Conservation (phyloP, 306 rosid species). For the Neltuma alba region DNA sequence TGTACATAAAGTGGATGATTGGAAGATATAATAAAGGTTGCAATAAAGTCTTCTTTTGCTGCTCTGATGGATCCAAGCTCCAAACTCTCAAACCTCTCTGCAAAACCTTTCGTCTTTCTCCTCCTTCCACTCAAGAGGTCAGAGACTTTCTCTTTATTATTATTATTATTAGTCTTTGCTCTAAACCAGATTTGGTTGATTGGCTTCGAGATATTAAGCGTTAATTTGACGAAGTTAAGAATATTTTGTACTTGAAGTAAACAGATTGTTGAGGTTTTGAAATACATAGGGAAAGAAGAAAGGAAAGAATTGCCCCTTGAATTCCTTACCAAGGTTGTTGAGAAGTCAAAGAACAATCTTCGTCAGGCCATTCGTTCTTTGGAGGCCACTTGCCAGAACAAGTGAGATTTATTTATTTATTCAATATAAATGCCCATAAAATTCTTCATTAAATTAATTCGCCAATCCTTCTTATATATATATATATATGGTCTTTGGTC, state of each 20-base stretch:
- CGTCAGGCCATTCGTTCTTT: conserved; percentile 85
- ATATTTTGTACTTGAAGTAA: background rate
- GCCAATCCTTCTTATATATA: background rate
- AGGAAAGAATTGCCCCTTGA: conserved; percentile 49
- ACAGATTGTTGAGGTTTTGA: conserved; percentile 69
- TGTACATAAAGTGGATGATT: conserved; percentile 76
- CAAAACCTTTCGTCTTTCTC: conserved; percentile 58
- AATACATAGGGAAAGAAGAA: conserved; percentile 57
- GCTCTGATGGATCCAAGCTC: conserved; percentile 77
- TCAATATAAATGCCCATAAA: background rate
- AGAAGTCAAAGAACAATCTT: conserved; percentile 63
- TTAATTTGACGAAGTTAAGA: background rate
- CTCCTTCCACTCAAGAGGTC: conserved; percentile 78
- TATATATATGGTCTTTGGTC: too few relatives aligned
- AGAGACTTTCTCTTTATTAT: background rate
- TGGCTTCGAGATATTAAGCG: background rate
- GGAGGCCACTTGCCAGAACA: conserved; percentile 72
- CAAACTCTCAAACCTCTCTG: conserved; percentile 63
- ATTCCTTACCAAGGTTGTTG: conserved; percentile 52
- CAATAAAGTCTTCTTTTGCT: conserved; percentile 81
- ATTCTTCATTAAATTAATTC: background rate
- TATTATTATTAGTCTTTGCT: background rate
- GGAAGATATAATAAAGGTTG: conserved; percentile 69
- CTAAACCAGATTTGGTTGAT: background rate
- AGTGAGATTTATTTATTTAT: conserved; percentile 33